phyloP scores from a whole-genome alignment of 1,139 yeast genomes.

The Lodderomyces beijingensis region DNA sequence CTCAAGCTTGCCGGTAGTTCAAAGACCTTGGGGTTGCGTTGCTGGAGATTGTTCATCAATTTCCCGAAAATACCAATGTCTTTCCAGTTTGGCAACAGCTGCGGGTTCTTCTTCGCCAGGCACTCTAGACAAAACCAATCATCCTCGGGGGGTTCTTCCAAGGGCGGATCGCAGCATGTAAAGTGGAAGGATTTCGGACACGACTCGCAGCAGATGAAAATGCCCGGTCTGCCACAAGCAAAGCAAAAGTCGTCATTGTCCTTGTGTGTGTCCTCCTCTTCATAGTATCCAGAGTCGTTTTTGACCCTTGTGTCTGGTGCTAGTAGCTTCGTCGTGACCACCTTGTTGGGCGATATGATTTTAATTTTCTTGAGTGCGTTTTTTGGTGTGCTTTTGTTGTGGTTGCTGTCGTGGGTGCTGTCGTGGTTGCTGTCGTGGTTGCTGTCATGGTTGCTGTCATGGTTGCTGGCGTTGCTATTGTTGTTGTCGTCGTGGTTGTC shows the following conservation, averaged over 20 bases:
- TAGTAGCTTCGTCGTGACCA: conserved; percentile 26
- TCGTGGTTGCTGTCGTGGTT: background rate
- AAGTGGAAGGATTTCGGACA: conserved; percentile 93
- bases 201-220: conserved; percentile 87
- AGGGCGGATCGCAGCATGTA: conserved; percentile 86
- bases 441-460: background rate
- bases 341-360: conserved; percentile 36
- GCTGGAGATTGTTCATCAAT: conserved; percentile 53
- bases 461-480: conserved; percentile 13
- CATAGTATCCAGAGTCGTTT: conserved; percentile 1
- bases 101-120: conserved; percentile 29
- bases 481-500: conserved; percentile 18
- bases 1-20: conserved; percentile 64
- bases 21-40: conserved; percentile 69
- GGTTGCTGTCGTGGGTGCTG: conserved; percentile 1
- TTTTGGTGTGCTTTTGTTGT: conserved; percentile 5
- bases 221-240: conserved; percentile 84
- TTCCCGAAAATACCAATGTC: conserved; percentile 59
- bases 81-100: conserved; percentile 25
- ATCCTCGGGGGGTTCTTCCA: conserved; percentile 78
- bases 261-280: conserved; percentile 23
- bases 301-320: conserved; percentile 16
- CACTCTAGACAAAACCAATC: conserved; percentile 90
- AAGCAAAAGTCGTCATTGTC: conserved; percentile 86
- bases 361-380: conserved; percentile 32